Conservation (phyloP, 768 basidiomycete species). For the Termitomyces sp. region DNA sequence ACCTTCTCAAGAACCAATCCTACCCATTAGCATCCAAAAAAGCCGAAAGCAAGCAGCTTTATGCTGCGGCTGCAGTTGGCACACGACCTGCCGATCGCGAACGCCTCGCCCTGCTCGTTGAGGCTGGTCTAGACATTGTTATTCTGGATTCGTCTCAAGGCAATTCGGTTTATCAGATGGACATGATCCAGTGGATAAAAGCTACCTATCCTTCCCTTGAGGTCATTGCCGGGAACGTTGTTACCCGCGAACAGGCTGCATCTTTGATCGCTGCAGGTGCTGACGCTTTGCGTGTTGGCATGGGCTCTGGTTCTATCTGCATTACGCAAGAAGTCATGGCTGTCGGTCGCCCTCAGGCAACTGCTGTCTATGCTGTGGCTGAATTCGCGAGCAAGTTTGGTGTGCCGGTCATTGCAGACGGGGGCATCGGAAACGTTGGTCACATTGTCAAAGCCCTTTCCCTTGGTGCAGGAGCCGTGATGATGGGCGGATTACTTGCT, state of each 20-base stretch:
- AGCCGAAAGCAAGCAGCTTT: slow-evolving; percentile 88
- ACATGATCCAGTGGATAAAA: slow-evolving; percentile 96
- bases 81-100: slow-evolving; percentile 87
- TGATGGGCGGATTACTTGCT: slow-evolving; percentile 97
- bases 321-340: slow-evolving; percentile 99
- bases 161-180: slow-evolving; percentile 88
- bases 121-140: slow-evolving; percentile 94
- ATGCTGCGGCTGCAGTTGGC: slow-evolving; percentile 93
- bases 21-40: slow-evolving; percentile 94
- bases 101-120: slow-evolving; percentile 78
- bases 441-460: slow-evolving; percentile 97
- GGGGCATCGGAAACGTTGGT: slow-evolving; percentile 91
- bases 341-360: slow-evolving; percentile 95
- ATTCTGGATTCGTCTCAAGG: slow-evolving; percentile 96
- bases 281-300: slow-evolving; percentile 92
- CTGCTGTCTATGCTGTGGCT: slow-evolving; percentile 94
- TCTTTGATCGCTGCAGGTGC: slow-evolving; percentile 90
- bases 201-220: slow-evolving; percentile 77
- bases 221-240: slow-evolving; percentile 96
- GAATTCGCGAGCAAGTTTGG: slow-evolving; percentile 94
- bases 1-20: slow-evolving; percentile 95
- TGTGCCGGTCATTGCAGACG: slow-evolving; percentile 95
- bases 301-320: slow-evolving; percentile 98
- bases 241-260: slow-evolving; percentile 96
- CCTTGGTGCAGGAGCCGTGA: slow-evolving; percentile 91